Evolutionary conservation across 2,329 filamentous ascomycete genomes (phyloP).

Genomic region (Calonectria fujianensis): DNA sequence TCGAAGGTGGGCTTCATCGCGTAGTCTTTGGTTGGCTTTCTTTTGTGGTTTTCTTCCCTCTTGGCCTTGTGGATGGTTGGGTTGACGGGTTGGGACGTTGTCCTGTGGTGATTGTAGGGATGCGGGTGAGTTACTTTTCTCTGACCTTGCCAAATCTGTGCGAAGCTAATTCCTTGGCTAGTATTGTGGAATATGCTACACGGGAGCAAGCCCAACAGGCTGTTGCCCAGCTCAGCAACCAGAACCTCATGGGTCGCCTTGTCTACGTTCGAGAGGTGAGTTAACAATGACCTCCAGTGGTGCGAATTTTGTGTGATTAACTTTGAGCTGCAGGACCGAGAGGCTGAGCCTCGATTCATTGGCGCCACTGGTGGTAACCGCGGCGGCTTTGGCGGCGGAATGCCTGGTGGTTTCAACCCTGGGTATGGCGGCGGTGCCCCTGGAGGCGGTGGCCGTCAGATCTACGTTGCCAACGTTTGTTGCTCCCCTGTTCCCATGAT

Average conservation of each 20-base stretch:
- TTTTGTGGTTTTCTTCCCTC: slow-evolving; percentile 82
- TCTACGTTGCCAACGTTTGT: slow-evolving; percentile 99
- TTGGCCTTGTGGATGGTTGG: slow-evolving; percentile 90
- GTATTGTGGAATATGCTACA: slow-evolving; percentile 99
- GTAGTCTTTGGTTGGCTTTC: slow-evolving; percentile 90
- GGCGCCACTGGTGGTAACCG: slow-evolving; percentile 79
- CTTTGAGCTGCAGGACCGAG: slow-evolving; percentile 82
- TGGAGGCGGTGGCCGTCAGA: slow-evolving; percentile 83
- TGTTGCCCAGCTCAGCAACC: slow-evolving; percentile 98
- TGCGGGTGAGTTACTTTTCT: slow-evolving; percentile 88
- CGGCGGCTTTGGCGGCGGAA: slow-evolving; percentile 76
- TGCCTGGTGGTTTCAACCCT: slow-evolving; percentile 73
- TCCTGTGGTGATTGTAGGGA: slow-evolving; percentile 96
- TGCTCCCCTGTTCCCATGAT: slow-evolving; percentile 48
- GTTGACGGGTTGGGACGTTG: slow-evolving; percentile 98
- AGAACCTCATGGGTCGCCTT: slow-evolving; percentile 98
- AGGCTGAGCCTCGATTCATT: slow-evolving; percentile 97
- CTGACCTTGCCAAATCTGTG: not conserved
- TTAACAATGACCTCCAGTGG: slow-evolving; percentile 25
- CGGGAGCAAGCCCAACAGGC: slow-evolving; percentile 99
- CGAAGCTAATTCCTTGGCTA: slow-evolving; percentile 65
- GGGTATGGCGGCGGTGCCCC: slow-evolving; percentile 70
- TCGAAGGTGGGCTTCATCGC: slow-evolving; percentile 99
- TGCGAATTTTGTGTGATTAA: not conserved
- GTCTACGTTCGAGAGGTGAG: slow-evolving; percentile 98